Evolutionary conservation across 2,329 filamentous ascomycete species (phyloP).

Genomic region (Sporothrix brunneoviolacea): DNA sequence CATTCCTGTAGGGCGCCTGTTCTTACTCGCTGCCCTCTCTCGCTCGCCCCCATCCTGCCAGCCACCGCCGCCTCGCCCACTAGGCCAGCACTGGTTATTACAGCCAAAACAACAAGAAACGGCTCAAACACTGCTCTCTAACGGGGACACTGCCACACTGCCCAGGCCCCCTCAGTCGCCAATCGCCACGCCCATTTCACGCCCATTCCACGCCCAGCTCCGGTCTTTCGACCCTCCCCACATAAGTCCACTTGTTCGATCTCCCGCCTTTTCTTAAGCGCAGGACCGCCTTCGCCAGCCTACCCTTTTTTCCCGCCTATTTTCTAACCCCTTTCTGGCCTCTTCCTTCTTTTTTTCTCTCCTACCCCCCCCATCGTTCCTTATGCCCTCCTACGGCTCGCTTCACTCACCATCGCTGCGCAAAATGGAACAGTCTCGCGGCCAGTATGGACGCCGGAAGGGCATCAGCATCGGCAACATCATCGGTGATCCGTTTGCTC

Average conservation of each 20-base stretch:
- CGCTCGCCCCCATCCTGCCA: too few species aligned
- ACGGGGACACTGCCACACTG: too few species aligned
- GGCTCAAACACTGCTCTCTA: too few species aligned
- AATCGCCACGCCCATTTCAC: not conserved
- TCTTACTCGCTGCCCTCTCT: not conserved
- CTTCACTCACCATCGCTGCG: slow-evolving; percentile 64
- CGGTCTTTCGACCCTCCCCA: not conserved
- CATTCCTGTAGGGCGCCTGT: not conserved
- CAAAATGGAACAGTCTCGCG: slow-evolving; percentile 71
- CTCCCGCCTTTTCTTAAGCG: not conserved
- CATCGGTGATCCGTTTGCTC: slow-evolving; percentile 89
- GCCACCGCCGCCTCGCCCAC: too few species aligned
- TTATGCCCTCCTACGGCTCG: slow-evolving; percentile 71
- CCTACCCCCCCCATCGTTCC: slow-evolving; percentile 25
- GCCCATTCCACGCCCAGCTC: not conserved
- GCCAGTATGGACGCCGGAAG: slow-evolving; percentile 46
- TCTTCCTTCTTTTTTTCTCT: slow-evolving; percentile 3
- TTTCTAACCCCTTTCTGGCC: slow-evolving; percentile 10
- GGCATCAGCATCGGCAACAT: slow-evolving; percentile 79
- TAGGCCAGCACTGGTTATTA: too few species aligned
- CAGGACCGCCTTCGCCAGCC: not conserved
- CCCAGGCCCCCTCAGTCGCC: too few species aligned
- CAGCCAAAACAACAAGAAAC: too few species aligned
- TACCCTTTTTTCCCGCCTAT: slow-evolving; percentile 1
- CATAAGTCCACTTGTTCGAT: not conserved